Base-by-base conservation (phyloP, 306 rosid species). In the Medicago ruthenica region DNA sequence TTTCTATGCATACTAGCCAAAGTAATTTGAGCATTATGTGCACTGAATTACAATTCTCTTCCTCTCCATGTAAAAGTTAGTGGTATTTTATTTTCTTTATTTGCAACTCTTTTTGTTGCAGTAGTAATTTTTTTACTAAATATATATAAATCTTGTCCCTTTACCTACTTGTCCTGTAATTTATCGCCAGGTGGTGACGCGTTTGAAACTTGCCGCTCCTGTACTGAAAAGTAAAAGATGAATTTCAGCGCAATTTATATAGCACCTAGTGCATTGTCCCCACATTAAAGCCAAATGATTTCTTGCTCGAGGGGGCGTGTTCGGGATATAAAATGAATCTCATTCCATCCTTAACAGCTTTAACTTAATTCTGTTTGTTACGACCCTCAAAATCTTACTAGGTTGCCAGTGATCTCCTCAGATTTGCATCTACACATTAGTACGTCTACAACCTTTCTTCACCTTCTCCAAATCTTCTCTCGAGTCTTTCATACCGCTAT, bases 321-420 rank as follows among this genome's bases (percentile, higher is more conserved):
- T 60, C 41, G 11, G 41, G 41, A 60, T 60, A 27, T 60, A 60
- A 14, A 60, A 27, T 27, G 66, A 60, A 12, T 60, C 9, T 1
- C 17, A 60, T 24, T 24, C 41, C 39, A 24, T 59, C 65, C 40
- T 59, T 27, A 60, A 60, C 66, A 13, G 66, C 41, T 14, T 60
- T 41, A 60, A 6, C 42, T 60, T n/a, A 60, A 60, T 60, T 60
- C 18, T 60, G 41, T 15, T 60, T 60, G 67, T 60, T 60, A 27
- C 12, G 2, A 60, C 18, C 67, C 41, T 60, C 67, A 2, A n/a
- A 6, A 60, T 60, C 10, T 27, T 60, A 60, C 17, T 60, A 14
- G 67, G 67, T 60, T 31, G 42, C 31, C 41, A 60, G 67, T 60
- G 67, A 27, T 60, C 41, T 9, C 20, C 41, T 31, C 42, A 60